A percentile compares a stretch with the other conserved stretches of the same genome.
These are phyloP conservation scores for Falciphora oryzae DNA, from an alignment of 2,329 filamentous ascomycete genomes.

Conservation along the genomic window DNA sequence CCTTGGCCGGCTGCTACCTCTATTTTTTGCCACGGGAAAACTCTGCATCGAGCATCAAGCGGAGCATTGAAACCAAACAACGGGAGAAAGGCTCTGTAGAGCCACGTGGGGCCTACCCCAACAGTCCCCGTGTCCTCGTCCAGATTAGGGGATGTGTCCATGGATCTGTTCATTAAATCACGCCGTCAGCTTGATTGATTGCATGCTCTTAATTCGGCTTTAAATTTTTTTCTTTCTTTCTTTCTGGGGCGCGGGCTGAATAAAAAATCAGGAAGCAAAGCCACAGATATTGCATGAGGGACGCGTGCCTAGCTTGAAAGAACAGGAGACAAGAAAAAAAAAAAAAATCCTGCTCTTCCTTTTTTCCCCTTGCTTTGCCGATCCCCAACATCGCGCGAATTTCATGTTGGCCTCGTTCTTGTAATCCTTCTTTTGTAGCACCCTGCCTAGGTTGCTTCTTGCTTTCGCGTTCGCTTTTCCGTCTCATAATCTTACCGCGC, in stretches of 20 bases:
- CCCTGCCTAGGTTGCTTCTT: neutral
- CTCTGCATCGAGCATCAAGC: neutral
- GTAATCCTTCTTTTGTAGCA: neutral
- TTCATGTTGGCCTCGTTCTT: neutral
- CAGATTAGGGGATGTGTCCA: neutral
- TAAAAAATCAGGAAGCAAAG: neutral
- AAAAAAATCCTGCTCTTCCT: neutral
- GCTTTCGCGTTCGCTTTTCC: neutral
- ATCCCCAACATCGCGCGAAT: neutral
- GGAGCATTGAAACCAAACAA: neutral
- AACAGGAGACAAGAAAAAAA: neutral
- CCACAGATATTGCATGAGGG: neutral
- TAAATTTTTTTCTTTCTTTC: neutral
- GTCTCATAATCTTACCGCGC: neutral
- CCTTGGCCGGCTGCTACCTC: too few species aligned
- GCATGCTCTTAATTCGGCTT: neutral
- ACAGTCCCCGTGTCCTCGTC: neutral
- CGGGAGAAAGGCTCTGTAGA: neutral
- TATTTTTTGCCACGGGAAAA: neutral
- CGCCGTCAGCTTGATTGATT: neutral
- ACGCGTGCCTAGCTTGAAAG: constrained; percentile 2
- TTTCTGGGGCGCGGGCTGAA: neutral
- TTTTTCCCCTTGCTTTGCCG: neutral
- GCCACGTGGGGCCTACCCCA: constrained; percentile 1
- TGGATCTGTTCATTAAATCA: neutral